Base-by-base conservation (phyloP, 2,329 filamentous ascomycete genomes). In the Cladosporium cucumerinum region DNA sequence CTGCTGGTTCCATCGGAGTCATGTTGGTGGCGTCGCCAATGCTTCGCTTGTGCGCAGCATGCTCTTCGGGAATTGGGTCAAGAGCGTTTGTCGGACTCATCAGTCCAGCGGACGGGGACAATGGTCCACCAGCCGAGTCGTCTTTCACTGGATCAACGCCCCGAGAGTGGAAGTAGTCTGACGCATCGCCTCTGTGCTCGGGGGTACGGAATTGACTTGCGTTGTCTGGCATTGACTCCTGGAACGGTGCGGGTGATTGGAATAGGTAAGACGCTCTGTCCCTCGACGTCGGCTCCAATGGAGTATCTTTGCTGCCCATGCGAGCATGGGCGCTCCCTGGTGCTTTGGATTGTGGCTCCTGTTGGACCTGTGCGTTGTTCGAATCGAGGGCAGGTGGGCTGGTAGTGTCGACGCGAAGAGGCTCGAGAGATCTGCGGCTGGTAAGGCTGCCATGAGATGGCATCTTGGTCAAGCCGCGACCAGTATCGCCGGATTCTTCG, bases 41-140 rank as follows among this genome's bases (percentile, higher is more conserved):
- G 61, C 77, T 78, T 69, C 79, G 77, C 71, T 80, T 80, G 66
- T 66, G 64, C 23, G 67, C 66, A 36, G 69, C 69, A 28, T 66
- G 65, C 61, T 75, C 73, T 72, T 87, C 85, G 34, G 78, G 78
- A 68, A 87, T 86, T 1, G 83, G 78, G 23, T 82, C 79, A 10
- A 87, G 81, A 26, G 75, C 74, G 14, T 69, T 66, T 30, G 66
- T 66, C 43, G 73, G 72, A 39, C 70, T 73, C 46, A 70, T 49
- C 2, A 67, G 63, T 7, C 65, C 67, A 28, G 57, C 61, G 25
- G 67, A 64, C 3, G 71, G 71, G 21, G 70, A 69, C 7, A 71
- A 67, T 18, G 65, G 34, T 49, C 34, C 18, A 30, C 51, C 10
- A 46, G 34, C 18, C 18, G 57, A 23, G 18, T 34, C 57, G 21